Evolutionary conservation across 163 green algal genomes (phyloP).

Genomic region (Chlorella variabilis): DNA sequence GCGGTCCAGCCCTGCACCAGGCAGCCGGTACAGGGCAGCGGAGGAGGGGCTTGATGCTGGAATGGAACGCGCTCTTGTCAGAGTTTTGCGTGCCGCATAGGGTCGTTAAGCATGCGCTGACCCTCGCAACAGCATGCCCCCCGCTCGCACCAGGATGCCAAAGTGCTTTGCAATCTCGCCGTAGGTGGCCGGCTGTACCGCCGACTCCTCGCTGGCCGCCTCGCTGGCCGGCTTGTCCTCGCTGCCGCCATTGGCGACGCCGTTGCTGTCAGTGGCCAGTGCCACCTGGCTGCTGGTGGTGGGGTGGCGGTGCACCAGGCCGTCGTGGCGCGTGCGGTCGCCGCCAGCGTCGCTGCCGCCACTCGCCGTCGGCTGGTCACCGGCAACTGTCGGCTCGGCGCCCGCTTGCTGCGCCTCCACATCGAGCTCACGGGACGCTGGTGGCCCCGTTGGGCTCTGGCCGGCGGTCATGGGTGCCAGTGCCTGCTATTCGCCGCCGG

Average conservation of each 20-base stretch:
- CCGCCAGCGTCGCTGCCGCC: background rate
- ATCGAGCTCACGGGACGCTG: background rate
- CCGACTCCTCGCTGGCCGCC: slow-evolving; percentile 4
- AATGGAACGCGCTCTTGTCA: too few relatives aligned
- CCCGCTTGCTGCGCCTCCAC: background rate
- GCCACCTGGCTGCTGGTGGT: background rate
- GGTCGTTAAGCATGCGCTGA: too few relatives aligned
- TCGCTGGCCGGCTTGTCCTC: background rate
- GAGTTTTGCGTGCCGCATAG: too few relatives aligned
- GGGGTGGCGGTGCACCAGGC: background rate
- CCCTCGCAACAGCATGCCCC: too few relatives aligned
- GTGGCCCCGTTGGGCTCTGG: too few relatives aligned
- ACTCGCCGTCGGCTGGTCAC: background rate
- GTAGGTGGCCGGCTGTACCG: slow-evolving; percentile 53
- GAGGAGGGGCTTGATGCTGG: too few relatives aligned
- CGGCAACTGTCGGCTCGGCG: too few relatives aligned
- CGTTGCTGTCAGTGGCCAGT: background rate
- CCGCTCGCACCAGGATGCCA: slow-evolving; percentile 72
- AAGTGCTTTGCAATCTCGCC: slow-evolving; percentile 76
- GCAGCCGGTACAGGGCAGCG: too few relatives aligned
- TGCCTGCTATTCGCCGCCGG: too few relatives aligned
- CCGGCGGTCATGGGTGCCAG: too few relatives aligned
- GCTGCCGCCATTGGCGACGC: background rate
- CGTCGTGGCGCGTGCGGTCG: background rate
- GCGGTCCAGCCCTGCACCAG: slow-evolving; percentile 78